These are phyloP conservation scores for Akanthomyces uredinophilus DNA, from an alignment of 2,329 filamentous ascomycete genomes.

Conservation along the genomic window DNA sequence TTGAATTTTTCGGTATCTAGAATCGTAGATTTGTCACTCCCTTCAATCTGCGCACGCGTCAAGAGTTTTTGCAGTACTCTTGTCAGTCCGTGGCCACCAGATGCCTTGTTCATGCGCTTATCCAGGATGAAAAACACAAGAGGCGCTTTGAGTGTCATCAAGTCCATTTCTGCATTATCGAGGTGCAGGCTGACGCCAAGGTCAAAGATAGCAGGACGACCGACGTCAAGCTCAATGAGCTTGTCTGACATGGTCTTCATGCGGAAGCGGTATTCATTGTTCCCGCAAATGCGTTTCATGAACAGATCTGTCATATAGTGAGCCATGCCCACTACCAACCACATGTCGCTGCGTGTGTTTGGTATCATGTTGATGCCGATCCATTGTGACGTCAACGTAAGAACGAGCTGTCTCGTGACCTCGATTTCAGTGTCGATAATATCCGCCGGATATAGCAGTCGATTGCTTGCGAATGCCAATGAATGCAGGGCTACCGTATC, in stretches of 20 bases:
- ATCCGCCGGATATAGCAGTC: constrained; percentile 76
- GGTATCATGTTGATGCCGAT: constrained; percentile 89
- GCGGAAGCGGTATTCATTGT: constrained; percentile 89
- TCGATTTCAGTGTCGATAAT: constrained; percentile 82
- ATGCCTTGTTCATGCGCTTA: constrained; percentile 81
- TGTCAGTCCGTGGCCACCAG: constrained; percentile 71
- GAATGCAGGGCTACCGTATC: constrained; percentile 76
- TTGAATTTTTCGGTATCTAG: constrained; percentile 73
- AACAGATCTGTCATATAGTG: constrained; percentile 95
- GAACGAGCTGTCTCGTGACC: constrained; percentile 73
- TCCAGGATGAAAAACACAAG: constrained; percentile 92
- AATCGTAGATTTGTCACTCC: constrained; percentile 60
- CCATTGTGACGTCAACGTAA: constrained; percentile 87
- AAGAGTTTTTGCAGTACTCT: constrained; percentile 83
- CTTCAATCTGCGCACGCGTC: constrained; percentile 70
- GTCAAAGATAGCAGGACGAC: constrained; percentile 75
- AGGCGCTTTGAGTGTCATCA: constrained; percentile 85
- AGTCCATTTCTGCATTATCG: constrained; percentile 81
- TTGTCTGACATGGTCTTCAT: constrained; percentile 80
- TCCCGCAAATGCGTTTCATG: constrained; percentile 84
- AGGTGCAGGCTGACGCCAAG: constrained; percentile 74
- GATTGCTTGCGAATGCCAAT: constrained; percentile 80
- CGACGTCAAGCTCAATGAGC: constrained; percentile 74
- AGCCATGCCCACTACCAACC: constrained; percentile 84
- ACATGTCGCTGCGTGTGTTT: constrained; percentile 72